Conservation (phyloP, 2,329 filamentous ascomycete species). For the Salinomyces thailandicus region DNA sequence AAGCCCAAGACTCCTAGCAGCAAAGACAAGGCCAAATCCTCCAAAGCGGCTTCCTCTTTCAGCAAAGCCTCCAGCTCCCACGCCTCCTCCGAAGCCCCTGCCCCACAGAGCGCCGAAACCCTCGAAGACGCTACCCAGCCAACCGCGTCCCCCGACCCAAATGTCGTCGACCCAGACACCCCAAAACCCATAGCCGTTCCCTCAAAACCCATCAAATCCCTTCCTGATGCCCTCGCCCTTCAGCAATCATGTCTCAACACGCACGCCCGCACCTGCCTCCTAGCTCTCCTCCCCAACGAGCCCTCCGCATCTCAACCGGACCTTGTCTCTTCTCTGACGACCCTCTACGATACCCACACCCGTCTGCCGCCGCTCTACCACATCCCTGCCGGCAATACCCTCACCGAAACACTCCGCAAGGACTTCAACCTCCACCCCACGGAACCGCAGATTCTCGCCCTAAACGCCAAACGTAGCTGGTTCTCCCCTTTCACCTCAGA, state of each 20-base stretch:
- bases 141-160: slow-evolving; percentile 45
- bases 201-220: slow-evolving; percentile 48
- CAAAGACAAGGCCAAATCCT: slow-evolving; percentile 36
- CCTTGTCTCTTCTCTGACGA: slow-evolving; percentile 52
- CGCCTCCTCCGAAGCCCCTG: slow-evolving; percentile 39
- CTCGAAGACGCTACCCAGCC: slow-evolving; percentile 39
- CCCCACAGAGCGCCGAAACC: slow-evolving; percentile 41
- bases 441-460: slow-evolving; percentile 59
- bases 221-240: slow-evolving; percentile 55
- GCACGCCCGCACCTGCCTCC: slow-evolving; percentile 72
- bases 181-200: slow-evolving; percentile 42
- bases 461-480: slow-evolving; percentile 81
- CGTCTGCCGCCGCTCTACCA: slow-evolving; percentile 77
- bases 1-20: slow-evolving; percentile 36
- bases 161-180: slow-evolving; percentile 32
- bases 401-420: slow-evolving; percentile 44
- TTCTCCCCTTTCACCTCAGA: slow-evolving; percentile 46
- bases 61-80: slow-evolving; percentile 43
- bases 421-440: slow-evolving; percentile 50
- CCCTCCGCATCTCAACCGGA: slow-evolving; percentile 27
- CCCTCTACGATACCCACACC: slow-evolving; percentile 66
- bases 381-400: slow-evolving; percentile 53
- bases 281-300: slow-evolving; percentile 55
- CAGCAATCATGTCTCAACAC: slow-evolving; percentile 60
- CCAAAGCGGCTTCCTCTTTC: slow-evolving; percentile 39